Evolutionary conservation across 768 basidiomycete genomes (phyloP), one percentile per base, ranked within the genome.

Genomic region (Albatrellus ellisii): DNA sequence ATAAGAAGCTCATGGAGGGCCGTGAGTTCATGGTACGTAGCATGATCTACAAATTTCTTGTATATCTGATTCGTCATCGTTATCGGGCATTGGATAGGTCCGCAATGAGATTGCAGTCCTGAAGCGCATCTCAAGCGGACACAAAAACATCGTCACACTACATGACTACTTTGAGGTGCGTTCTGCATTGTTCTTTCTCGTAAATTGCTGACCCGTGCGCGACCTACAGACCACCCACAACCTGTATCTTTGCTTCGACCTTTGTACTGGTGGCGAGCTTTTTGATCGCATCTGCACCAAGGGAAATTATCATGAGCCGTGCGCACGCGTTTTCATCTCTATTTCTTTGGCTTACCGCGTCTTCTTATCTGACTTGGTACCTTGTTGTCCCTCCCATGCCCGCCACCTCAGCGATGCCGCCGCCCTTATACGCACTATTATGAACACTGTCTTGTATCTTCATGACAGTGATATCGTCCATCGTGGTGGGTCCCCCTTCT

Each of bases 1-100:
- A 94, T 77, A 98, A 98, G 73, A 90, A 92, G 56, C 76, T 95
- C 45, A 95, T 95, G 91, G 86, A 94, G 58, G 94, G 94, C 4
- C 71, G 94, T 49, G 94, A 98, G 64, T 79, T 92, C 59, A 98
- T 99, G 94, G 94, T 91, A 17, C 52, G 77, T 56, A 43, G 36
- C 7, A 31, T 18, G 9, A 25, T 9, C 26, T n/a, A n/a, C n/a
- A n/a, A n/a, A n/a, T 10, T 9, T 40, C 44, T 25, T 42, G 21
- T 34, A n/a, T n/a, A n/a, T n/a, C n/a, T n/a, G n/a, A n/a, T n/a
- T n/a, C n/a, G n/a, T n/a, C n/a, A n/a, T n/a, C n/a, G n/a, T n/a
- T n/a, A n/a, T n/a, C n/a, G n/a, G 15, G 39, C 15, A 14, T 18
- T 37, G 11, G 7, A 4, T 14, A 94, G 91, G 87, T 95, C 44